Conservation (phyloP, 768 basidiomycete species). For the Amanita muscaria region DNA sequence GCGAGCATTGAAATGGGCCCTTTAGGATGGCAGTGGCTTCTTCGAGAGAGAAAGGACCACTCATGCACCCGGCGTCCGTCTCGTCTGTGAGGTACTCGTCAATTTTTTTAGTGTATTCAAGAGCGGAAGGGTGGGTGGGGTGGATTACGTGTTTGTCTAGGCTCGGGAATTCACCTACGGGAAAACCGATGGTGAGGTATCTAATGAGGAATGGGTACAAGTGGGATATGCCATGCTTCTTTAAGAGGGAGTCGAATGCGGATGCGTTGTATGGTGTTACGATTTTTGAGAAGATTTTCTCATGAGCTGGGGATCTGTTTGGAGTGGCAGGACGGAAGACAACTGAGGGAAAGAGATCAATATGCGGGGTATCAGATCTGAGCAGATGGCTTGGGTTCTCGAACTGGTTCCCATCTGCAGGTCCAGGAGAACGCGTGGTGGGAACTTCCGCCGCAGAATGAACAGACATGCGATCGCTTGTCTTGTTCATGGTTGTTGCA, state of each 20-base stretch:
- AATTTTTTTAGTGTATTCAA: conserved; percentile 7
- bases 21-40: conserved; percentile 17
- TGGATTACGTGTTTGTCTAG: conserved; percentile 15
- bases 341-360: conserved; percentile 1
- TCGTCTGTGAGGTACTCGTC: conserved; percentile 14
- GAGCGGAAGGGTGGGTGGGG: conserved; percentile 15
- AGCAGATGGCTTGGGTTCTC: background rate
- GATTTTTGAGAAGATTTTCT: conserved; percentile 5
- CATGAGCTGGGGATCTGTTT: too few species aligned
- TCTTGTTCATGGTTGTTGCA: conserved; percentile 1
- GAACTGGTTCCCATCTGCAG: background rate
- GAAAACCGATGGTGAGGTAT: conserved; percentile 17
- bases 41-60: conserved; percentile 15
- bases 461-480: conserved; percentile 6
- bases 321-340: background rate
- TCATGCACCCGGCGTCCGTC: conserved; percentile 10
- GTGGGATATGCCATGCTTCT: conserved; percentile 2
- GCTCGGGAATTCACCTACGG: conserved; percentile 16
- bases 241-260: conserved; percentile 10
- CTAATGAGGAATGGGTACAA: conserved; percentile 13
- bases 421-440: conserved; percentile 8
- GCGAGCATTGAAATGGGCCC: conserved; percentile 22
- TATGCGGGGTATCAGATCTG: background rate
- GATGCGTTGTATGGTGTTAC: conserved; percentile 13
- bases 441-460: conserved; percentile 6